Evolutionary conservation across 2,329 filamentous ascomycete species (phyloP).

Genomic region (Aspergillus sp.): DNA sequence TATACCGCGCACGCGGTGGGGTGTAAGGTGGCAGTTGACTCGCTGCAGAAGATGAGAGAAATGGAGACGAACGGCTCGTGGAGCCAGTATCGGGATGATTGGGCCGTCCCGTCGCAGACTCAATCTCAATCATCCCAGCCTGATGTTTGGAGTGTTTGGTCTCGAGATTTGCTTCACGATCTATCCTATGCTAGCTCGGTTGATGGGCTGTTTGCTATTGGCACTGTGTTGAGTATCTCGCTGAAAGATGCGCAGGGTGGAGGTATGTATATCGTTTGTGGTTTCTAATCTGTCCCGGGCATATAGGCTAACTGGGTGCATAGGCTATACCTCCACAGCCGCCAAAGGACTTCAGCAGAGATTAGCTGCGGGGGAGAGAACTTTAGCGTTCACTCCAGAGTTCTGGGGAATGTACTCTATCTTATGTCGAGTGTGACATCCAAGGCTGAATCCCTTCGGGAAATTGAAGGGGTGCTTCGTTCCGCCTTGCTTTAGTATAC

Average conservation of each 20-base stretch:
- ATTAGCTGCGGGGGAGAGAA: slow-evolving; percentile 37
- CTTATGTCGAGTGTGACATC: slow-evolving; percentile 56
- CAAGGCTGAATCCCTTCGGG: slow-evolving; percentile 34
- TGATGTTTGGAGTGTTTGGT: slow-evolving; percentile 67
- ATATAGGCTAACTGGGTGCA: not conserved
- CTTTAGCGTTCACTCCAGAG: slow-evolving; percentile 53
- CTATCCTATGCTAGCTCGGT: slow-evolving; percentile 57
- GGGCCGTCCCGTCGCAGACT: slow-evolving; percentile 25
- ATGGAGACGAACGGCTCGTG: slow-evolving; percentile 57
- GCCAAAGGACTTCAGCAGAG: slow-evolving; percentile 49
- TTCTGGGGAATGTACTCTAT: slow-evolving; percentile 58
- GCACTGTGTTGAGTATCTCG: slow-evolving; percentile 67
- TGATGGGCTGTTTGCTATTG: slow-evolving; percentile 66
- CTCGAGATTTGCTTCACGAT: slow-evolving; percentile 51
- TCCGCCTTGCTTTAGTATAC: slow-evolving; percentile 23
- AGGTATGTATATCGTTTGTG: slow-evolving; percentile 27
- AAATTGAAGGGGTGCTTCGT: slow-evolving; percentile 38
- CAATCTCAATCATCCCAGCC: slow-evolving; percentile 2
- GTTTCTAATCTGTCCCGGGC: not conserved
- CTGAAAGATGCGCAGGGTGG: slow-evolving; percentile 46
- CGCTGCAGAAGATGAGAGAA: slow-evolving; percentile 54
- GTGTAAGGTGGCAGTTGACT: slow-evolving; percentile 70
- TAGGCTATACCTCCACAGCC: slow-evolving; percentile 55
- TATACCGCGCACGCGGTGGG: slow-evolving; percentile 82
- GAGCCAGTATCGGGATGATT: slow-evolving; percentile 51